Percentiles rank a stretch among this genome's conserved stretches.
Evolutionary conservation across 2,329 filamentous ascomycete genomes (phyloP).

Genomic region (Cladosporium sp.): DNA sequence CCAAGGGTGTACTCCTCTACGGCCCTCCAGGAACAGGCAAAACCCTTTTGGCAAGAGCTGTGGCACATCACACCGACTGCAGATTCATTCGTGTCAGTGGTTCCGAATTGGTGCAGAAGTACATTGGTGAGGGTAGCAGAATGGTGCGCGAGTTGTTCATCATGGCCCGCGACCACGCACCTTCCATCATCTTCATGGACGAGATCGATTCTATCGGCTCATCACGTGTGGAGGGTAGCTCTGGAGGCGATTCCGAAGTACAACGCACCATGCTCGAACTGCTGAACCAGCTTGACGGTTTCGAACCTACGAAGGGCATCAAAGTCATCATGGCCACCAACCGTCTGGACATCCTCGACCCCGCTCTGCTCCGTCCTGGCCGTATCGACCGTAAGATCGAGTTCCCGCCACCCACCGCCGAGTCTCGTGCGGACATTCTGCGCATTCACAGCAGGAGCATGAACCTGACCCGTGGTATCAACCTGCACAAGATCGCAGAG

Average conservation of each 20-base stretch:
- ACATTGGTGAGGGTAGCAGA: conserved; percentile 94
- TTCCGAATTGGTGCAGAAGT: conserved; percentile 96
- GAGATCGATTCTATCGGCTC: conserved; percentile 97
- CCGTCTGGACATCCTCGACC: conserved; percentile 90
- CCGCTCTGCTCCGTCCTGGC: conserved; percentile 85
- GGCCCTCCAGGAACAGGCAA: conserved; percentile 96
- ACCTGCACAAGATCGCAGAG: conserved; percentile 96
- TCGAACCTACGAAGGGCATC: conserved; percentile 98
- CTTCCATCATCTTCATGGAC: conserved; percentile 99
- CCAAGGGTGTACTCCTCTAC: conserved; percentile 94
- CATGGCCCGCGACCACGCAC: conserved; percentile 97
- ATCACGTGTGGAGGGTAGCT: conserved; percentile 98
- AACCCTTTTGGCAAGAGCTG: conserved; percentile 88
- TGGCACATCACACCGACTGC: conserved; percentile 97
- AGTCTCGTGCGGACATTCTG: conserved; percentile 94
- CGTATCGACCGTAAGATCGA: conserved; percentile 98
- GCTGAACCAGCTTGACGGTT: conserved; percentile 96
- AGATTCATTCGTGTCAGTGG: conserved; percentile 98
- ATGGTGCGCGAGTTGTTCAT: conserved; percentile 99
- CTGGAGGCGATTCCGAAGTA: conserved; percentile 95
- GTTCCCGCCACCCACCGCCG: conserved; percentile 93
- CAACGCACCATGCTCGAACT: conserved; percentile 98
- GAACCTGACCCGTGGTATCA: conserved; percentile 97
- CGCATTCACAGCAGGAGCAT: conserved; percentile 97
- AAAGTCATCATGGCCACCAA: conserved; percentile 99